phyloP scores from a whole-genome alignment of 768 basidiomycete genomes.

The Collybiopsis luxurians region DNA sequence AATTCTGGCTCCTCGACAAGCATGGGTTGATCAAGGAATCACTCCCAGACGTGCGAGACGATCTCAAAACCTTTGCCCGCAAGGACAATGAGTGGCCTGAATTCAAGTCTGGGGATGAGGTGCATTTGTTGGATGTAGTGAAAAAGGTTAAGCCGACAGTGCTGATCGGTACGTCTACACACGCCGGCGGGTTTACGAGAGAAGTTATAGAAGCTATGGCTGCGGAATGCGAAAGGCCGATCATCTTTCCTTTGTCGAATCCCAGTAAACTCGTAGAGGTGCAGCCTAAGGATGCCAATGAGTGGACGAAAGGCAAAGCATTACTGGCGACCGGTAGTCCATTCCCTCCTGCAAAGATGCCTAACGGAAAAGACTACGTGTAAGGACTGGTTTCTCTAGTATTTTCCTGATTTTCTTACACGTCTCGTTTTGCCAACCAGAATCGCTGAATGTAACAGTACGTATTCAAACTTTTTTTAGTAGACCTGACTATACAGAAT shows the following conservation, averaged over 20 bases:
- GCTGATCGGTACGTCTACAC: slow-evolving; percentile 82
- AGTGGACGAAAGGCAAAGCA: slow-evolving; percentile 80
- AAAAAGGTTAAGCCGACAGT: slow-evolving; percentile 75
- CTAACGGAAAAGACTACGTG: slow-evolving; percentile 64
- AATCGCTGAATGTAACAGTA: slow-evolving; percentile 73
- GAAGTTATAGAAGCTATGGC: slow-evolving; percentile 70
- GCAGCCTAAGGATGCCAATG: slow-evolving; percentile 62
- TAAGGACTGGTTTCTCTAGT: slow-evolving; percentile 28
- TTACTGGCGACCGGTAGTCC: slow-evolving; percentile 84
- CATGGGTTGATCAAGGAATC: slow-evolving; percentile 58
- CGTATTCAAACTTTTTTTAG: slow-evolving; percentile 11
- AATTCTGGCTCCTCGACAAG: slow-evolving; percentile 75
- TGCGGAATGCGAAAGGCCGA: slow-evolving; percentile 65
- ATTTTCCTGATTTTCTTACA: not conserved
- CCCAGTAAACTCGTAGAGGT: slow-evolving; percentile 78
- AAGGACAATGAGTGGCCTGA: slow-evolving; percentile 55
- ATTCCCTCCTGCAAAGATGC: slow-evolving; percentile 70
- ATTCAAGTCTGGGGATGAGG: slow-evolving; percentile 29
- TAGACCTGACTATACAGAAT: not conserved
- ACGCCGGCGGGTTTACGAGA: slow-evolving; percentile 74
- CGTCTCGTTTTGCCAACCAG: slow-evolving; percentile 34
- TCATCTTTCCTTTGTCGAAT: slow-evolving; percentile 84
- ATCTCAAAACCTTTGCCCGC: slow-evolving; percentile 53
- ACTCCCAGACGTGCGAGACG: slow-evolving; percentile 39
- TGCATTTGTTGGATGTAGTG: slow-evolving; percentile 66